These are phyloP conservation scores for Aspergillus coremiiformis DNA, from an alignment of 495 filamentous ascomycete genomes.

Conservation along the genomic window DNA sequence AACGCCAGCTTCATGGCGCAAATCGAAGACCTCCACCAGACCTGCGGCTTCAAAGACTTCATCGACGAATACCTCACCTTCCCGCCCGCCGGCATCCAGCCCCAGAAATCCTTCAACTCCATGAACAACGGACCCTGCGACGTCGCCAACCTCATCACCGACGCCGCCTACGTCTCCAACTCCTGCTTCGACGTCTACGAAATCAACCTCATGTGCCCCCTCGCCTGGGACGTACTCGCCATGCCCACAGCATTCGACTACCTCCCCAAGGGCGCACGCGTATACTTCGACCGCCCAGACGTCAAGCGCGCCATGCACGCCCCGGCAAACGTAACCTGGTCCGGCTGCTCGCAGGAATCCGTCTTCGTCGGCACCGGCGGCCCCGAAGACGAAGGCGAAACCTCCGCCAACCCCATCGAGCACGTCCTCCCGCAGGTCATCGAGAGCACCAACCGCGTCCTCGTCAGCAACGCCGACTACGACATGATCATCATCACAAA, in stretches of 20 bases:
- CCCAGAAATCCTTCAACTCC: conserved; percentile 27
- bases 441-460: conserved; percentile 51
- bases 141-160: conserved; percentile 41
- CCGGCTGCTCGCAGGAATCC: conserved; percentile 29
- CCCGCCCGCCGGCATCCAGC: conserved; percentile 40
- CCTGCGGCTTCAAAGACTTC: conserved; percentile 51
- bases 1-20: conserved; percentile 46
- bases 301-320: conserved; percentile 55
- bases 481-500: conserved; percentile 57
- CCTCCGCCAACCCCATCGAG: conserved; percentile 36
- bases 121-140: conserved; percentile 38
- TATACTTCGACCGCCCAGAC: conserved; percentile 53
- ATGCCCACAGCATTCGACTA: conserved; percentile 38
- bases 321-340: conserved; percentile 36
- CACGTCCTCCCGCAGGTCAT: conserved; percentile 54
- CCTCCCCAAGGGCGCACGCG: conserved; percentile 30
- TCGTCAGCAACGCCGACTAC: conserved; percentile 52
- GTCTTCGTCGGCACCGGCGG: conserved; percentile 38
- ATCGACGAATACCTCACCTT: conserved; percentile 51
- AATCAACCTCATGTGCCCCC: conserved; percentile 39
- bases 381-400: conserved; percentile 33
- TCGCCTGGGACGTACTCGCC: conserved; percentile 45
- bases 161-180: conserved; percentile 44
- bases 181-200: conserved; percentile 59
- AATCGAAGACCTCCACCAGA: conserved; percentile 40